phyloP scores from a whole-genome alignment of 345 rosid genomes.

The Pelargonium nanum region DNA sequence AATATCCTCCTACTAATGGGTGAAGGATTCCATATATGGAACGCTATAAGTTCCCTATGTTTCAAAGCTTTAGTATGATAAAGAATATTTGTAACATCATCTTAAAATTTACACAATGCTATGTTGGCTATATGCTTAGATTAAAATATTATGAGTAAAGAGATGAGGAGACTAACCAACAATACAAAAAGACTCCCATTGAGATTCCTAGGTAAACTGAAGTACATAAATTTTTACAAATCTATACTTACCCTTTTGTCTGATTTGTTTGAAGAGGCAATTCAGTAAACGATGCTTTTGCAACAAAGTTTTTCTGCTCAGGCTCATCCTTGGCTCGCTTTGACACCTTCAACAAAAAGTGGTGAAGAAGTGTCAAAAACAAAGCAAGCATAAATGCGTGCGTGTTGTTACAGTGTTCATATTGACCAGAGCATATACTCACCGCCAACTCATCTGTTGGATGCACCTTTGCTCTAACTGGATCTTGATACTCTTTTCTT shows the following conservation, averaged over 20 bases:
- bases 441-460: constrained; percentile 32
- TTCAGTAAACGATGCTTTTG: constrained; percentile 30
- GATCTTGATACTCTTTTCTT: constrained; percentile 20
- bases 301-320: constrained; percentile 27
- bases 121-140: too few relatives aligned
- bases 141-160: too few relatives aligned
- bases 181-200: background rate
- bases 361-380: background rate
- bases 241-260: constrained; percentile 39
- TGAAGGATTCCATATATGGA: too few relatives aligned
- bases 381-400: background rate
- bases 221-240: background rate
- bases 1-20: too few relatives aligned
- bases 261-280: constrained; percentile 22
- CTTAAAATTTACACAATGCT: too few relatives aligned
- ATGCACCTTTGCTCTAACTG: constrained; percentile 20
- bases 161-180: background rate
- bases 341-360: constrained; percentile 30
- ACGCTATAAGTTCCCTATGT: too few relatives aligned
- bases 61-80: too few relatives aligned
- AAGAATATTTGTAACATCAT: too few relatives aligned
- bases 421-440: constrained; percentile 18
- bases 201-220: too few relatives aligned
- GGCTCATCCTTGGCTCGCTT: constrained; percentile 30
- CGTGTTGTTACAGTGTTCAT: background rate